Base-by-base conservation (phyloP, 257 asterid species). In the Fraxinus anomala region DNA sequence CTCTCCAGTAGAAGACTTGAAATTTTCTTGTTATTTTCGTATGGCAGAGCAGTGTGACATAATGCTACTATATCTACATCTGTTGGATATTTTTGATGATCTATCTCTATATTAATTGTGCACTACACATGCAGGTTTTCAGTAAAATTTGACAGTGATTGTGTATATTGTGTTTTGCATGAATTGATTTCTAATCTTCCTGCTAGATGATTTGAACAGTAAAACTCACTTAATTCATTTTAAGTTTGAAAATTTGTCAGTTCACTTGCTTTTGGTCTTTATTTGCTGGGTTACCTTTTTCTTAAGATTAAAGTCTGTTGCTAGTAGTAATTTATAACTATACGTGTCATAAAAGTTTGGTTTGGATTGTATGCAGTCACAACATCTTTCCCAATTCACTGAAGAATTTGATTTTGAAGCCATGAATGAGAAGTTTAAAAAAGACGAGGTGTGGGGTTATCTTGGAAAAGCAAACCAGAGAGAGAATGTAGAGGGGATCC, bases 401-500 rank as follows among this genome's bases (percentile, higher is more conserved):
- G 94, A 91, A 80, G 96, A 92, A 80, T 91, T 92, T 71, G 94
- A 92, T 84, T 89, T 91, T 76, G 90, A 83, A 85, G 96, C 92
- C 77, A 89, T 92, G 96, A 91, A 92, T 37, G 96, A 91, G 89
- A 92, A 91, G 85, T 92, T 92, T 49, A 92, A 89, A 72, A 92
- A 91, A 80, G 94, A 91, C 73, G 96, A 92, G 83, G 84, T 92
- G 49, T 92, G 96, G 97, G 97, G 94, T 69, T 69, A 86, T 79
- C 90, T 89, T 69, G 96, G 93, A 76, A 89, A 86, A 84, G 81
- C 89, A 82, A 89, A 85, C 84, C 89, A 81, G 77, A 75, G 76
- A 68, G 87, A 84, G 39, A 76, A 82, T 61, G 71, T 28, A 61
- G 88, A 81, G 76, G 85, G 85, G n/a, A 21, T 78, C 10, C 87